Evolutionary conservation across 495 filamentous ascomycete species (phyloP).

Genomic region (Penicillium dipodomyicola): DNA sequence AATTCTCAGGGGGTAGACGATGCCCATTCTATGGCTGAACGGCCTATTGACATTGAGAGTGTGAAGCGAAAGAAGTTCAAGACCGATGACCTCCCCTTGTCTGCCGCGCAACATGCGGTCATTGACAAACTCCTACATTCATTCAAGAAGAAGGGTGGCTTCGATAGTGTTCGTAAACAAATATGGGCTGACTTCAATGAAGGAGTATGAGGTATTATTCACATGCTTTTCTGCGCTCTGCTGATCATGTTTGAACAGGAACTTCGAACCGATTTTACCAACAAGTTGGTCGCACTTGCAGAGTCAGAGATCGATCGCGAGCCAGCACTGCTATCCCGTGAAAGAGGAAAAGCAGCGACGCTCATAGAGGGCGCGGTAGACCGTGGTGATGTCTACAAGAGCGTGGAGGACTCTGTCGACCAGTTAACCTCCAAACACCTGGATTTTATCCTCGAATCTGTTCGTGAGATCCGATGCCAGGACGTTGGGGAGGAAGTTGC

Average conservation of each 20-base stretch:
- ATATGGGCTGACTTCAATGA: constrained; percentile 78
- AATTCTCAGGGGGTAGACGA: constrained; percentile 38
- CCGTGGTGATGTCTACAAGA: constrained; percentile 75
- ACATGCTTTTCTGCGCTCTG: neutral
- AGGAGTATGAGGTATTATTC: constrained; percentile 52
- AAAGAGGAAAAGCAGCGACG: constrained; percentile 74
- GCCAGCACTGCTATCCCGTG: constrained; percentile 69
- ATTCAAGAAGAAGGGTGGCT: constrained; percentile 89
- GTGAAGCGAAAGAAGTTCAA: constrained; percentile 69
- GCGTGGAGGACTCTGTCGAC: constrained; percentile 65
- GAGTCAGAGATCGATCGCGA: constrained; percentile 82
- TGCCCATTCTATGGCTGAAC: constrained; percentile 28
- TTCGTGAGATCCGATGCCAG: constrained; percentile 64
- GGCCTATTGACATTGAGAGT: constrained; percentile 35
- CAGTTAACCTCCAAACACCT: constrained; percentile 63
- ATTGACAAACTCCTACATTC: constrained; percentile 77
- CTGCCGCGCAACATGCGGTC: constrained; percentile 64
- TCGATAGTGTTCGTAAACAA: constrained; percentile 78
- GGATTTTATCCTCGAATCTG: constrained; percentile 59
- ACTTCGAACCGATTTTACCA: constrained; percentile 63
- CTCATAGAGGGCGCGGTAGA: constrained; percentile 86
- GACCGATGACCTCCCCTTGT: constrained; percentile 76
- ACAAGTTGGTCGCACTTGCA: constrained; percentile 65
- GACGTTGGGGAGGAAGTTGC: constrained; percentile 77
- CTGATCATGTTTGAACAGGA: constrained; percentile 50